Conservation (phyloP, 306 rosid species). For the Prinsepia uniflora region DNA sequence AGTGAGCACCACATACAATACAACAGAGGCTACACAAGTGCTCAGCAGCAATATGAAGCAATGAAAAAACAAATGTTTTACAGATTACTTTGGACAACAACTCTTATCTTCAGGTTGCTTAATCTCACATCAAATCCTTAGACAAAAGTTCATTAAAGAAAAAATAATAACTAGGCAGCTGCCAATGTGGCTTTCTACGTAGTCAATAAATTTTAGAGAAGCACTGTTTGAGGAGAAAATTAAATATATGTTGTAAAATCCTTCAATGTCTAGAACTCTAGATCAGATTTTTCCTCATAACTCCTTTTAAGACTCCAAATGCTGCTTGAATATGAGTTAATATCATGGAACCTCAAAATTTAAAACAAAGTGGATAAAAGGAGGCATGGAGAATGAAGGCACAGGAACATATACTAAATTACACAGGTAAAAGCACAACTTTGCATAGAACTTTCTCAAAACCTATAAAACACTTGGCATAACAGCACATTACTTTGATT, state of each 20-base stretch:
- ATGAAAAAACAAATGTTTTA: neutral
- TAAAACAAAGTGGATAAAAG: neutral
- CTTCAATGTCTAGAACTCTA: neutral
- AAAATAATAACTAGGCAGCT: neutral
- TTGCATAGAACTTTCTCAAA: no score
- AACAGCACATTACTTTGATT: neutral
- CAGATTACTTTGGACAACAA: neutral
- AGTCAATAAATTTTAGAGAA: neutral
- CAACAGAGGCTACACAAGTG: neutral
- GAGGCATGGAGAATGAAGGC: neutral
- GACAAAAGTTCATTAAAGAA: neutral
- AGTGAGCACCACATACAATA: neutral
- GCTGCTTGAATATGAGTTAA: neutral
- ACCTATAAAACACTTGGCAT: no score
- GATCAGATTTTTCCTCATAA: neutral
- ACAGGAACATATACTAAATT: neutral
- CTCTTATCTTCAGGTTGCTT: neutral
- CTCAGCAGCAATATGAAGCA: conserved; percentile 1
- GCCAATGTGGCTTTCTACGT: neutral
- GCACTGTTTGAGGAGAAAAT: neutral
- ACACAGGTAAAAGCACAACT: neutral
- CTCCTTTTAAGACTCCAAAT: neutral
- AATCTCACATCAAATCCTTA: neutral
- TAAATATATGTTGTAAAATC: neutral
- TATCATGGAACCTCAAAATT: neutral